Evolutionary conservation across 2,329 filamentous ascomycete species (phyloP).

Genomic region (Fusarium transvaalense): DNA sequence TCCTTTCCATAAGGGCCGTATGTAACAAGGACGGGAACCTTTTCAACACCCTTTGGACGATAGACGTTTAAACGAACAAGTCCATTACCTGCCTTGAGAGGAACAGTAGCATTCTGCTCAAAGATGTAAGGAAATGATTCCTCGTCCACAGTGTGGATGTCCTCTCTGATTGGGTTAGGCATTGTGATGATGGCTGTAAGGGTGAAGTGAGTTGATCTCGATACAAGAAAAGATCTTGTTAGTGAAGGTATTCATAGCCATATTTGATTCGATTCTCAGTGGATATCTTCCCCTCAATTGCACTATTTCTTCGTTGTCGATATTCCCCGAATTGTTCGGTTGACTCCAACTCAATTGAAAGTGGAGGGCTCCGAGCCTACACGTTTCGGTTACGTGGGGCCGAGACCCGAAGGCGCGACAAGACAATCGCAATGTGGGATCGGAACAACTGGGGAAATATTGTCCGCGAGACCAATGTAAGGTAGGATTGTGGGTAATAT

Average conservation of each 20-base stretch:
- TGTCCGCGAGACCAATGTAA: neutral
- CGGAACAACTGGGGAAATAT: constrained; percentile 12
- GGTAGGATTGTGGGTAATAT: neutral
- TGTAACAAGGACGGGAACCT: constrained; percentile 71
- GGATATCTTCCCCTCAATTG: neutral
- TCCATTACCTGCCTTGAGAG: constrained; percentile 13
- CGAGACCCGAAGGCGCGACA: constrained; percentile 25
- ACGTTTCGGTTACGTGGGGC: constrained; percentile 23
- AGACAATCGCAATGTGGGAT: neutral
- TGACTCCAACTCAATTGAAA: neutral
- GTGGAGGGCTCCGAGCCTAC: constrained; percentile 35
- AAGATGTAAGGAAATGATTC: constrained; percentile 33
- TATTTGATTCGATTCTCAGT: constrained; percentile 6
- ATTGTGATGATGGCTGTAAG: constrained; percentile 27
- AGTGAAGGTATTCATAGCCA: neutral
- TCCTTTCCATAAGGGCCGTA: constrained; percentile 83
- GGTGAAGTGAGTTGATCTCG: neutral
- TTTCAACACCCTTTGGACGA: constrained; percentile 19
- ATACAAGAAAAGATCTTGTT: neutral
- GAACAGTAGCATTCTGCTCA: constrained; percentile 32
- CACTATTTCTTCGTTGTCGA: neutral
- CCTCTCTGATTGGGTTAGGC: constrained; percentile 48
- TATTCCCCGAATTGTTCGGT: constrained; percentile 5
- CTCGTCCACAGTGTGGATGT: constrained; percentile 49
- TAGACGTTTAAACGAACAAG: constrained; percentile 19